Evolutionary conservation across 2,329 filamentous ascomycete genomes (phyloP), one percentile per base, ranked within the genome.

Genomic region (Simplicillium sp.): DNA sequence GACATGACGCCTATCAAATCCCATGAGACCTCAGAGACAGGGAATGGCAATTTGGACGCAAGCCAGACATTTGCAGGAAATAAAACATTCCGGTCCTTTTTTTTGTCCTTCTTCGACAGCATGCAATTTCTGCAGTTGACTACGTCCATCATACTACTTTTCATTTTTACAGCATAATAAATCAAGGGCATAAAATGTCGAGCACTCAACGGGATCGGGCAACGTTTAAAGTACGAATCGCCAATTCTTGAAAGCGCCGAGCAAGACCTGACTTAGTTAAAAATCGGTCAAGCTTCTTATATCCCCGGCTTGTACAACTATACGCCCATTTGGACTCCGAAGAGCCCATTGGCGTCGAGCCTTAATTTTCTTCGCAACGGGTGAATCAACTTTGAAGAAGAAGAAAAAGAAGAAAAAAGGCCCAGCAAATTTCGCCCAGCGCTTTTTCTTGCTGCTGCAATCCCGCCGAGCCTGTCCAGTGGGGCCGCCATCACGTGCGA

Each of bases 221-320:
- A 71, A 75, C 64, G 61, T 62, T 43, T 51, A 15, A 33, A 25
- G 54, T 59, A 64, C 68, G 69, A 73, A 65, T 73, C 69, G 62
- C 68, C 73, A 77, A 77, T 79, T 78, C 74, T 78, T 77, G 63
- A 61, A 76, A 77, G 73, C 72, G 65, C 70, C 74, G 68, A 55
- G 55, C 61, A 55, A 28, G 14, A 37, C 7, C 13, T 25, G 20
- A 37, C 17, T 25, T 20, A 28, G 12, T 37, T 28, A 14, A 14
- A 11, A n/a, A 20, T n/a, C 36, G 31, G 28, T 50, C 55, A 54
- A 54, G 53, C 56, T 60, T 70, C 68, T 58, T 46, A 58, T 79
- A 69, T 78, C 58, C 74, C 75, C 73, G 66, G 68, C 54, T 66
- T 64, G 68, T 72, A 70, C 74, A 78, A 77, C 74, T 66, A 66